These are phyloP conservation scores for Sarocladium kiliense DNA, from an alignment of 2,329 filamentous ascomycete species.

Conservation along the genomic window DNA sequence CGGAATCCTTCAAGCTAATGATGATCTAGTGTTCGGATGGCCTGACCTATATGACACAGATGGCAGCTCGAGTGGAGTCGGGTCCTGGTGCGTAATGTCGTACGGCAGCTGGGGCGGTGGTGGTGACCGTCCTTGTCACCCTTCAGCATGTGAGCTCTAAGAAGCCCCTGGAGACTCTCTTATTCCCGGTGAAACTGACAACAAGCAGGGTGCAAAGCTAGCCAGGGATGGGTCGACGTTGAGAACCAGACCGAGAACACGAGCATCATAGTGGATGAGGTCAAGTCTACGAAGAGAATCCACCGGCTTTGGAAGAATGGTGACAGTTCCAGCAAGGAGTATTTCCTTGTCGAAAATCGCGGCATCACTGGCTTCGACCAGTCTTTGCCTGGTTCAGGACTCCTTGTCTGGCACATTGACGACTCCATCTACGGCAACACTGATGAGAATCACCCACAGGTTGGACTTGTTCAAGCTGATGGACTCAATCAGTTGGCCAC, in stretches of 20 bases:
- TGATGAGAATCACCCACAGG: background rate
- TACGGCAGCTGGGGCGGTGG: constrained; percentile 3
- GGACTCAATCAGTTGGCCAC: background rate
- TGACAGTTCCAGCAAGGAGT: background rate
- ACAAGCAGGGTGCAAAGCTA: constrained; percentile 6
- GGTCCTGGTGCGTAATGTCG: constrained; percentile 5
- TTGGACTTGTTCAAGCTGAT: constrained; percentile 1
- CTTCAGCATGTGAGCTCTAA: constrained; percentile 3
- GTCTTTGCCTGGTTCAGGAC: background rate
- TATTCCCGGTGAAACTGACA: no score
- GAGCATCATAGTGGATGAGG: background rate
- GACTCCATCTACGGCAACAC: constrained; percentile 1
- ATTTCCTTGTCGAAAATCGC: constrained; percentile 5
- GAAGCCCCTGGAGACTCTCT: no score
- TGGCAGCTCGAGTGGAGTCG: background rate
- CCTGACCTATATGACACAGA: constrained; percentile 3
- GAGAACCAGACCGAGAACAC: constrained; percentile 1
- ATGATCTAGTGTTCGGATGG: constrained; percentile 7
- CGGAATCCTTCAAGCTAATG: no score
- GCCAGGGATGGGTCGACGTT: constrained; percentile 4
- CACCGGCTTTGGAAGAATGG: constrained; percentile 6
- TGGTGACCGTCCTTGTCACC: background rate
- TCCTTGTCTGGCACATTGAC: constrained; percentile 7
- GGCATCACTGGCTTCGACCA: constrained; percentile 1
- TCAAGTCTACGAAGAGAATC: background rate